Percentiles rank a stretch among this genome's conserved stretches.
These are phyloP conservation scores for Soucietia sequanensis DNA, from an alignment of 805 yeast species.

Conservation along the genomic window DNA sequence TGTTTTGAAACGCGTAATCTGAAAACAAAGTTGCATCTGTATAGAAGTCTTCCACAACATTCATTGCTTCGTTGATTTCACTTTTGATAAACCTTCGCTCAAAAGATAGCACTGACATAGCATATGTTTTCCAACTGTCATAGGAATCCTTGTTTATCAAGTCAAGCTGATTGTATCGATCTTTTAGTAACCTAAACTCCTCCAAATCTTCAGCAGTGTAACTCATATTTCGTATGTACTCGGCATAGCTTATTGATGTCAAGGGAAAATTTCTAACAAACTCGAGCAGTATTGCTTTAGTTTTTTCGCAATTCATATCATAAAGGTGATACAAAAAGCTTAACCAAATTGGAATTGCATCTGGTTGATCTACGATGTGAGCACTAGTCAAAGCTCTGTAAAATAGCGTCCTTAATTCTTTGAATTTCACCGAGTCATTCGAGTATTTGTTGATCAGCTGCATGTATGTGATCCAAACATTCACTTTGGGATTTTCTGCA, in stretches of 20 bases:
- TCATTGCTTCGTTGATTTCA: constrained; percentile 6
- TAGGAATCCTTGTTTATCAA: constrained; percentile 16
- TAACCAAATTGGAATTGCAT: constrained; percentile 27
- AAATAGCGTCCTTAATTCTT: constrained; percentile 20
- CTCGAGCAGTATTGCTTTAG: constrained; percentile 10
- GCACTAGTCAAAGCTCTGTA: constrained; percentile 24
- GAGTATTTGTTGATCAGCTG: constrained; percentile 21
- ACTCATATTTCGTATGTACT: constrained; percentile 17
- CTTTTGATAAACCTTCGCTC: constrained; percentile 6
- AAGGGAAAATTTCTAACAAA: constrained; percentile 25
- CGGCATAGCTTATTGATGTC: constrained; percentile 24
- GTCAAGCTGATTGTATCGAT: constrained; percentile 7
- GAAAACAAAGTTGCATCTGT: constrained; percentile 20
- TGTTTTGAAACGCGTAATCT: constrained; percentile 23
- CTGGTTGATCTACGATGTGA: constrained; percentile 3
- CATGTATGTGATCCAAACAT: constrained; percentile 34
- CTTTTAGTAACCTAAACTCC: constrained; percentile 6
- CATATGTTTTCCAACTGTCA: constrained; percentile 33
- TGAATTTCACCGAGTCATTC: constrained; percentile 3
- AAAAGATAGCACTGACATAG: constrained; percentile 20
- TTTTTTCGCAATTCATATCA: constrained; percentile 10
- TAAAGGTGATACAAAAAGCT: constrained; percentile 25
- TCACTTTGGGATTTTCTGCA: constrained; percentile 12
- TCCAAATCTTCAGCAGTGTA: constrained; percentile 8
- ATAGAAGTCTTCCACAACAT: constrained; percentile 11